Evolutionary conservation across 257 asterid genomes (phyloP).

Genomic region (Solanum boliviense): DNA sequence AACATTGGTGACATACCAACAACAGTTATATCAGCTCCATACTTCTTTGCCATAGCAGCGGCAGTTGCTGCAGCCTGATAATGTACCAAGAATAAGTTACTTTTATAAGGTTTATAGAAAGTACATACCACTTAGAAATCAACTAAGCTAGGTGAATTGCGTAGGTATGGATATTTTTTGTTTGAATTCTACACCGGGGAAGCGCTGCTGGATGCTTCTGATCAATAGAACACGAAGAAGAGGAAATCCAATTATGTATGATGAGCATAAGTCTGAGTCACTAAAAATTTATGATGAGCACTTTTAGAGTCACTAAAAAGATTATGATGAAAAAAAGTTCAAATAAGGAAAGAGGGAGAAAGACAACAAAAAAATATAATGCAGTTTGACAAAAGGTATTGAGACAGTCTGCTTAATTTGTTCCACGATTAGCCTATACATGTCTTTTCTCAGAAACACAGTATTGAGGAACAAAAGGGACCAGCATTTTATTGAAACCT

Average conservation of each 20-base stretch:
- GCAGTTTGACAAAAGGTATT: not conserved
- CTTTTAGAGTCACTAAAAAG: not conserved
- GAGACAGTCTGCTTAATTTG: not conserved
- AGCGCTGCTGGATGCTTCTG: too few relatives aligned
- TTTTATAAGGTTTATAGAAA: not conserved
- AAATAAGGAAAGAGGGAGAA: not conserved
- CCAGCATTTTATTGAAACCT: not conserved
- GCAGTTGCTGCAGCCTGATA: slow-evolving; percentile 75
- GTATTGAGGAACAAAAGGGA: not conserved
- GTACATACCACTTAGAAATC: not conserved
- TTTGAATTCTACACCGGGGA: not conserved
- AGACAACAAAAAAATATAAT: not conserved
- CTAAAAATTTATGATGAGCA: not conserved
- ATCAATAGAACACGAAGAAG: not conserved
- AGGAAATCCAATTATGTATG: not conserved
- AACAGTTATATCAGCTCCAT: slow-evolving; percentile 93
- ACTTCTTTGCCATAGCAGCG: slow-evolving; percentile 94
- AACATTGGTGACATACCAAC: slow-evolving; percentile 39
- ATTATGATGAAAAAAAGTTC: not conserved
- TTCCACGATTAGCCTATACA: not conserved
- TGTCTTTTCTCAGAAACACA: not conserved
- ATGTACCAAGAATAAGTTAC: not conserved
- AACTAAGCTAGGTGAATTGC: not conserved
- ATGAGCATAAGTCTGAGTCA: not conserved
- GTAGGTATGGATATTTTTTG: not conserved